phyloP scores from a whole-genome alignment of 2,329 filamentous ascomycete species.

The Pseudogymnoascus sp. region DNA sequence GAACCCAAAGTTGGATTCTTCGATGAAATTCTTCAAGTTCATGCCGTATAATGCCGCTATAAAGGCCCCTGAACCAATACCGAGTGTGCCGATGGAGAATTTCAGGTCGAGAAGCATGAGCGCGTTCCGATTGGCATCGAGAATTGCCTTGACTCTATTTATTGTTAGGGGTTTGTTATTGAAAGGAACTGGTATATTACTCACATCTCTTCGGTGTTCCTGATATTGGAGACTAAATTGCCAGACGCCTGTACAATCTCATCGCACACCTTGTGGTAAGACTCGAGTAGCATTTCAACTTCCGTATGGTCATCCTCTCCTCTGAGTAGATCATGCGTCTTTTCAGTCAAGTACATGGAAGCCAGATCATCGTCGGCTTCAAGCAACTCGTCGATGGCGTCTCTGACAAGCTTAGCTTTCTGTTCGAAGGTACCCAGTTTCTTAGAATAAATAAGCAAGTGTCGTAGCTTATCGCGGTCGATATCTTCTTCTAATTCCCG shows the following conservation, averaged over 20 bases:
- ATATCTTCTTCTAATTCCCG: constrained; percentile 94
- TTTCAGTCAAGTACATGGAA: constrained; percentile 92
- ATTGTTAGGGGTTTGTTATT: constrained; percentile 14
- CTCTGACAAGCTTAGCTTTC: constrained; percentile 86
- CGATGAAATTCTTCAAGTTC: constrained; percentile 98
- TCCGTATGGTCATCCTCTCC: constrained; percentile 87
- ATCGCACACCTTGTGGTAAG: constrained; percentile 95
- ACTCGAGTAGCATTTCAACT: constrained; percentile 93
- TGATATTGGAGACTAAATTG: constrained; percentile 87
- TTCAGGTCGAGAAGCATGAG: constrained; percentile 97
- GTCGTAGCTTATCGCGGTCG: constrained; percentile 83
- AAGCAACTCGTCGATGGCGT: constrained; percentile 89
- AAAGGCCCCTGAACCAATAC: constrained; percentile 91
- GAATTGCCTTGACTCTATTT: constrained; percentile 79
- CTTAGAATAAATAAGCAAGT: constrained; percentile 90
- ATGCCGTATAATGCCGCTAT: constrained; percentile 98
- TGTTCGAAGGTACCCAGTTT: constrained; percentile 95
- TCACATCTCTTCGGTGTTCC: constrained; percentile 97
- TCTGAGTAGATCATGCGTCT: constrained; percentile 63
- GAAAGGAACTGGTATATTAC: constrained; percentile 26
- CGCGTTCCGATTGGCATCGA: constrained; percentile 95
- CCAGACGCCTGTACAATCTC: constrained; percentile 95
- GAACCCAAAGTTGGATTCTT: constrained; percentile 87
- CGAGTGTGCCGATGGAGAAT: constrained; percentile 89
- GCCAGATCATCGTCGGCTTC: constrained; percentile 94